Evolutionary conservation across 257 asterid species (phyloP), one percentile per base, ranked within the genome.

Genomic region (Fraxinus americana): DNA sequence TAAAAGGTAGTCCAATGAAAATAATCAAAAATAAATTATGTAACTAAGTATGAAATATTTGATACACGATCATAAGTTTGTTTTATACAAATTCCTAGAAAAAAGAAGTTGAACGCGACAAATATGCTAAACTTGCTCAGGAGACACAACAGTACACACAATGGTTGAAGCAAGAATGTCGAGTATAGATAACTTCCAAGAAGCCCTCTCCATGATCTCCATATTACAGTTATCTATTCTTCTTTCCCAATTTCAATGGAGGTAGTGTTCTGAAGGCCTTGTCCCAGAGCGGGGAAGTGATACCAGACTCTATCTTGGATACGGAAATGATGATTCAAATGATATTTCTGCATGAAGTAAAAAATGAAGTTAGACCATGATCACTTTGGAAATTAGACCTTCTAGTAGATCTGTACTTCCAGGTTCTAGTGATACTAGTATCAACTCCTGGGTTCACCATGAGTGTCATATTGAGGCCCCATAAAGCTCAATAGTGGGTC

Each of bases 251-350:
- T 72, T 83, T 88, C 34, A 89, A 61, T 16, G 91, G 85, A 75
- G 98, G 99, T 52, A 94, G 86, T 43, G 97, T 94, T 83, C 96
- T 94, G 52, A 92, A 92, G 1, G 86, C 94, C 86, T 75, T 91
- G 83, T 94, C 99, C 99, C 98, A 94, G 23, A 92, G 75, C 7
- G 97, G 78, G 50, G 98, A 91, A 59, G 98, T 92, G 82, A 94
- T 94, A 74, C 99, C 99, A 92, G 25, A 97, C 98, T 82, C 89
- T 90, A 61, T 84, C 86, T 72, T 94, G 97, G 78, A 91, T 68
- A 32, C 97, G 97, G 86, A 92, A 92, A 81, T 94, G 99, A 81
- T 94, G 99, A 76, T 92, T 91, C 79, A 94, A 82, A 81, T 94
- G 99, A 84, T 92, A 92, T 84, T 84, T 92, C 99, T 94, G 92